A percentile compares a stretch with the other conserved stretches of the same genome.
Evolutionary conservation across 1,284 basidiomycete species (phyloP).

Genomic region (Hemileia vastatrix): DNA sequence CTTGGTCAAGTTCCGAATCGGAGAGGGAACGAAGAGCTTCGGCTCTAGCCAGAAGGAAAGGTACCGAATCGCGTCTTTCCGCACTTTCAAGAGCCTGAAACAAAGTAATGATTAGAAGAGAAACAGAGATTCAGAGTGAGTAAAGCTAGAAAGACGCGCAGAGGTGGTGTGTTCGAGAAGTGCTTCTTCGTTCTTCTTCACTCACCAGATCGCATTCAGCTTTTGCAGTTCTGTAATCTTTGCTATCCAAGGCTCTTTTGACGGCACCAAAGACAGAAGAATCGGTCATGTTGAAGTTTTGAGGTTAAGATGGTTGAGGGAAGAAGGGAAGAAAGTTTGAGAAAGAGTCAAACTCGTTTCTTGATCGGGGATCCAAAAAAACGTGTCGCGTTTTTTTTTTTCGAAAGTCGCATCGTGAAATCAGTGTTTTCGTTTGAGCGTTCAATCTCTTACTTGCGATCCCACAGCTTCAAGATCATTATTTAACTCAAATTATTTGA

Average conservation of each 20-base stretch:
- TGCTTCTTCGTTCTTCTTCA: neutral
- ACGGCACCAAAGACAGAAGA: neutral
- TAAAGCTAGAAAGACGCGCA: neutral
- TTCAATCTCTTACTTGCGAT: too few relatives aligned
- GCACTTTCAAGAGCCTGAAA: neutral
- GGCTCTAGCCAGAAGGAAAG: neutral
- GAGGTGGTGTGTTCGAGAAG: neutral
- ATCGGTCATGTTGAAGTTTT: too few relatives aligned
- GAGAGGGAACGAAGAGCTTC: neutral
- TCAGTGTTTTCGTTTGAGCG: too few relatives aligned
- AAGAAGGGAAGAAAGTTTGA: too few relatives aligned
- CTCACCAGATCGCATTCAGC: neutral
- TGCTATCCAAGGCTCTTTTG: neutral
- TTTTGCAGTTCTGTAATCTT: neutral
- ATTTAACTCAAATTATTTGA: too few relatives aligned
- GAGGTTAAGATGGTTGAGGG: too few relatives aligned
- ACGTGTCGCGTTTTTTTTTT: too few relatives aligned
- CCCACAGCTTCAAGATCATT: too few relatives aligned
- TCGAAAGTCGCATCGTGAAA: too few relatives aligned
- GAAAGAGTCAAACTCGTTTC: too few relatives aligned
- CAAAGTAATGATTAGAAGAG: neutral
- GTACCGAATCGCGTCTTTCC: neutral
- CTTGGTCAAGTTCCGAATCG: neutral
- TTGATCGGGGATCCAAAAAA: too few relatives aligned
- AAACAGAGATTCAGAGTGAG: neutral